Base-by-base conservation (phyloP, 2,329 filamentous ascomycete genomes). In the Alternaria triticimaculans region DNA sequence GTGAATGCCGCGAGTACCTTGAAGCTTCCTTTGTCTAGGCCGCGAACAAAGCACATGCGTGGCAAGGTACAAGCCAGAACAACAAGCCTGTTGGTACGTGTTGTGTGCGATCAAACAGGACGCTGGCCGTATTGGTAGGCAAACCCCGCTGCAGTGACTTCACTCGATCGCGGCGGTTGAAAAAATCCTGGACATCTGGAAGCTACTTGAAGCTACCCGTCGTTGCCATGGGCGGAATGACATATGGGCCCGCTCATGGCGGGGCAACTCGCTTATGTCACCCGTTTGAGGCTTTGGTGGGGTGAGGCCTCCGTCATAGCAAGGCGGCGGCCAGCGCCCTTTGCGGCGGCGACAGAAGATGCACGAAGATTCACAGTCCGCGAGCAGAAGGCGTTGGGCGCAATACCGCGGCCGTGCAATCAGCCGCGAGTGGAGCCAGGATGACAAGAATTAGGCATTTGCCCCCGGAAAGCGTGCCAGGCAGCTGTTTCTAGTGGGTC, bases 251-350 rank as follows among this genome's bases (percentile, higher is more conserved):
- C 43, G 51, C 44, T 41, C 41, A 55, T 65, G 63, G 65, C 63
- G 65, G 65, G 65, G 65, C 61, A 57, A 26, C 43, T 68, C 63
- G 65, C 66, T 66, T 62, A 66, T 45, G 49, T 44, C 33, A 28
- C 48, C 51, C 37, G 28, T 58, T 68, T 64, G 55, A 60, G 61
- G 55, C 25, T 58, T 60, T 68, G 61, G 64, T 66, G 66, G 64
- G 64, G 66, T 53, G 51, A 59, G 55, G 53, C n/a, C 37, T 56
- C 55, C 65, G 65, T 68, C 65, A 68, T 68, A 66, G 63, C 61
- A 49, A 23, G 2, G 56, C 55, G 44, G 18, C 33, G 41, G 25
- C 56, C n/a, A 45, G 55, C 33, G 55, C 21, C 50, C 45, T 45
- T 14, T 30, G 56, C 26, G 23, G 61, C 51, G 45, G 57, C 57